Percentiles rank a stretch among this genome's conserved stretches.
These are phyloP conservation scores for Leavenworthia alabamica DNA, from an alignment of 345 rosid species.

Conservation along the genomic window DNA sequence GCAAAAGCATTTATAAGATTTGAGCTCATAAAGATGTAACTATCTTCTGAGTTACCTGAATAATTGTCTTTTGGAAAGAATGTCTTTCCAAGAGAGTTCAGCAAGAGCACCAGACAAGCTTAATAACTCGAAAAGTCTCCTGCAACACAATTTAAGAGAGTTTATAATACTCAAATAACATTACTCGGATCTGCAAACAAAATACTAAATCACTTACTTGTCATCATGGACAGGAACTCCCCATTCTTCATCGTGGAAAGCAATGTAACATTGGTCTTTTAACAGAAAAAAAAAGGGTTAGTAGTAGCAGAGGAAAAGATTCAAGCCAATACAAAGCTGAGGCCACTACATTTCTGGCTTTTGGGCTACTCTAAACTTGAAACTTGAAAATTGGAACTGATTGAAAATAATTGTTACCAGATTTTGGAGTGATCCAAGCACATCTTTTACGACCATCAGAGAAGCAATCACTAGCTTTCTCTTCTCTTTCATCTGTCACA, in stretches of 20 bases:
- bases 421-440: constrained; percentile 71
- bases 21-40: neutral
- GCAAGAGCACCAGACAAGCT: constrained; percentile 77
- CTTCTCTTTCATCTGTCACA: constrained; percentile 35
- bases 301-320: neutral
- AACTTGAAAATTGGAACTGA: neutral
- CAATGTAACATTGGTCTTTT: constrained; percentile 54
- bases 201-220: constrained; percentile 42
- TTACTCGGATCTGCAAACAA: neutral
- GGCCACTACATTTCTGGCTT: no score
- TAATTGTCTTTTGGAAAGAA: constrained; percentile 59
- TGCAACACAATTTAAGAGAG: constrained; percentile 23
- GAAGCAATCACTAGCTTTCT: constrained; percentile 35
- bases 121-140: constrained; percentile 73
- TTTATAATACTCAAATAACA: constrained; percentile 4
- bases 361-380: neutral
- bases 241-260: constrained; percentile 92
- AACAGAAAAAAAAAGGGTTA: neutral
- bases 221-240: constrained; percentile 79
- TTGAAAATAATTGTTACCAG: constrained; percentile 40
- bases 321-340: neutral
- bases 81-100: constrained; percentile 74
- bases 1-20: neutral
- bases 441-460: constrained; percentile 54
- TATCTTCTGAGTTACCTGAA: constrained; percentile 44